Evolutionary conservation across 2,329 filamentous ascomycete genomes (phyloP).

Genomic region (Akanthomyces uredinophilus): DNA sequence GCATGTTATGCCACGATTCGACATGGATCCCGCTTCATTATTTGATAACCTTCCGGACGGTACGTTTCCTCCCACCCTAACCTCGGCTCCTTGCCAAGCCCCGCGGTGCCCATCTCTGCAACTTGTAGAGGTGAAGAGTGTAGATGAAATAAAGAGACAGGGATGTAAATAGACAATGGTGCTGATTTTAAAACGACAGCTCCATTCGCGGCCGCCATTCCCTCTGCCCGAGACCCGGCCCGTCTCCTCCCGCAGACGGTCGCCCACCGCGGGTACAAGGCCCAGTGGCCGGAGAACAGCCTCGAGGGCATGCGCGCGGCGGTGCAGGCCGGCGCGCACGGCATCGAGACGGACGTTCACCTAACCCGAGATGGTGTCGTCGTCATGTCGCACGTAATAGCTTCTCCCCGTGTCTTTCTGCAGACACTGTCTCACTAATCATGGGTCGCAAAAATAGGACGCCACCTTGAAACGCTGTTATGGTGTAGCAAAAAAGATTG

Average conservation of each 20-base stretch:
- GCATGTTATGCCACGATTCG: neutral
- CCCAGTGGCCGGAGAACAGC: conserved; percentile 77
- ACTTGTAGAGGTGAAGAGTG: neutral
- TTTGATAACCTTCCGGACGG: conserved; percentile 1
- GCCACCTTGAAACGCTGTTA: conserved; percentile 74
- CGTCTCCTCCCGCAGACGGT: conserved; percentile 61
- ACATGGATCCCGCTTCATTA: neutral
- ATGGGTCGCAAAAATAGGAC: conserved; percentile 49
- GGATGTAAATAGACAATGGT: too few relatives aligned
- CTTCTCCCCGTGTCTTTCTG: neutral
- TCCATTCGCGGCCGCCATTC: conserved; percentile 30
- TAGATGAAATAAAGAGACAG: neutral
- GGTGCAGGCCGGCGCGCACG: conserved; percentile 68
- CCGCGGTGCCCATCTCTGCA: neutral
- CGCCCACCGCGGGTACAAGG: conserved; percentile 75
- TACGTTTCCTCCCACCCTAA: neutral
- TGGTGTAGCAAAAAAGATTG: conserved; percentile 65
- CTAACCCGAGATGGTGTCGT: conserved; percentile 77
- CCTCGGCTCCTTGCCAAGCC: neutral
- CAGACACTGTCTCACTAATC: neutral
- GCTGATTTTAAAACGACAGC: conserved; percentile 18
- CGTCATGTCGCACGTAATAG: conserved; percentile 71
- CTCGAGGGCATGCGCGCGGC: conserved; percentile 73
- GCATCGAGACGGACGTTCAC: conserved; percentile 84
- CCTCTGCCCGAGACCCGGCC: conserved; percentile 23